These are phyloP conservation scores for Skeletonema potamos DNA, from an alignment of 108 stramenopile species.

Conservation along the genomic window DNA sequence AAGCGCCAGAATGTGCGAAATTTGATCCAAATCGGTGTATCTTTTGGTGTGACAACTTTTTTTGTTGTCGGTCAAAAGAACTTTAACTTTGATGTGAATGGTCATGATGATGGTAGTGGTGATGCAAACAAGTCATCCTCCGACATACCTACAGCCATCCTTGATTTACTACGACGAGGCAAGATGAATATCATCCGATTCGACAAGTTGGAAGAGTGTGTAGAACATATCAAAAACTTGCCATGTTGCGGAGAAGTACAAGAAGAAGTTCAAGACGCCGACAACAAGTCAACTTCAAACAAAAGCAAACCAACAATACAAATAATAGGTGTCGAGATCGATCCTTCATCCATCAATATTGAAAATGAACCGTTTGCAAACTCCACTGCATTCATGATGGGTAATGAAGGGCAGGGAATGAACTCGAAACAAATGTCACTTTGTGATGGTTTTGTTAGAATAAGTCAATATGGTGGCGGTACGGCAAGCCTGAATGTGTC, in stretches of 20 bases:
- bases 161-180: slow-evolving; percentile 17
- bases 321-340: slow-evolving; percentile 82
- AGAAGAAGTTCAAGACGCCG: not conserved
- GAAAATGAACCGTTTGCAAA: slow-evolving; percentile 28
- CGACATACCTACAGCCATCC: slow-evolving; percentile 16
- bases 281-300: not conserved
- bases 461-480: slow-evolving; percentile 83
- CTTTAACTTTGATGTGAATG: slow-evolving; percentile 47
- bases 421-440: slow-evolving; percentile 64
- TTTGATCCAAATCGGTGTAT: slow-evolving; percentile 57
- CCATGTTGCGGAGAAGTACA: slow-evolving; percentile 8
- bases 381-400: slow-evolving; percentile 75
- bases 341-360: slow-evolving; percentile 42
- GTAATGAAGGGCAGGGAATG: slow-evolving; percentile 86
- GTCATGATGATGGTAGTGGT: not conserved
- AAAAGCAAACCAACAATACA: slow-evolving; percentile 28
- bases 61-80: slow-evolving; percentile 74
- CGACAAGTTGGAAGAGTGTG: slow-evolving; percentile 69
- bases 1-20: slow-evolving; percentile 66
- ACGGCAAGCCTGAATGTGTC: slow-evolving; percentile 90
- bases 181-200: slow-evolving; percentile 50
- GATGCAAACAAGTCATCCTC: slow-evolving; percentile 5
- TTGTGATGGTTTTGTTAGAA: slow-evolving; percentile 70
- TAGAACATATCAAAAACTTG: slow-evolving; percentile 47
- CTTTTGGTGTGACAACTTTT: slow-evolving; percentile 64